phyloP scores from a whole-genome alignment of 495 filamentous ascomycete species.

The Thermothielavioides terrestris region DNA sequence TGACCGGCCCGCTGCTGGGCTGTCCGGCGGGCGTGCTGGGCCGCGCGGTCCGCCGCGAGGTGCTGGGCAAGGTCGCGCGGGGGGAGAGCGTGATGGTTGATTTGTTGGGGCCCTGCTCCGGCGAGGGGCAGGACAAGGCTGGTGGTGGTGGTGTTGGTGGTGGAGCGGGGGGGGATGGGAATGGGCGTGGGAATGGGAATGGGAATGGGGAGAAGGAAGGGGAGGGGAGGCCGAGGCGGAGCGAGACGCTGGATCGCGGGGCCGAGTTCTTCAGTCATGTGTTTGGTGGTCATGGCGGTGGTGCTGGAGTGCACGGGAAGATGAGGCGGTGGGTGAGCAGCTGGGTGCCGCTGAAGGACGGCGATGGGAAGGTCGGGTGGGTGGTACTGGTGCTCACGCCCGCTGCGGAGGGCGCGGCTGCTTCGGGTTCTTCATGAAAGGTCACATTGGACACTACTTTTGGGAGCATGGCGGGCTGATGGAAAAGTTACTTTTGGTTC shows the following conservation, averaged over 20 bases:
- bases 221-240: constrained; percentile 11
- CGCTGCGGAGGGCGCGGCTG: not conserved
- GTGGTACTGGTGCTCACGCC: constrained; percentile 39
- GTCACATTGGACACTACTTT: no score
- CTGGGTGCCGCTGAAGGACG: constrained; percentile 50
- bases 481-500: no score
- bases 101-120: constrained; percentile 13
- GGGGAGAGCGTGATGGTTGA: constrained; percentile 38
- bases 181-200: constrained; percentile 17
- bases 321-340: constrained; percentile 40
- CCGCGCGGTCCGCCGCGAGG: constrained; percentile 29
- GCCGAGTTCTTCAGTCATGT: constrained; percentile 17
- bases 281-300: no score
- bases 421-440: not conserved
- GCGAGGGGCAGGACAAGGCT: not conserved
- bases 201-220: not conserved
- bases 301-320: not conserved
- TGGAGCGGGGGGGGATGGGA: not conserved
- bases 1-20: constrained; percentile 30
- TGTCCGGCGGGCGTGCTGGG: constrained; percentile 22
- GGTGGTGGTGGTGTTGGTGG: not conserved
- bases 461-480: no score
- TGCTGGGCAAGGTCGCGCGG: constrained; percentile 29
- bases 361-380: constrained; percentile 34
- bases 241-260: constrained; percentile 24